Conservation (phyloP, 768 basidiomycete species). For the Tricholoma sp. region DNA sequence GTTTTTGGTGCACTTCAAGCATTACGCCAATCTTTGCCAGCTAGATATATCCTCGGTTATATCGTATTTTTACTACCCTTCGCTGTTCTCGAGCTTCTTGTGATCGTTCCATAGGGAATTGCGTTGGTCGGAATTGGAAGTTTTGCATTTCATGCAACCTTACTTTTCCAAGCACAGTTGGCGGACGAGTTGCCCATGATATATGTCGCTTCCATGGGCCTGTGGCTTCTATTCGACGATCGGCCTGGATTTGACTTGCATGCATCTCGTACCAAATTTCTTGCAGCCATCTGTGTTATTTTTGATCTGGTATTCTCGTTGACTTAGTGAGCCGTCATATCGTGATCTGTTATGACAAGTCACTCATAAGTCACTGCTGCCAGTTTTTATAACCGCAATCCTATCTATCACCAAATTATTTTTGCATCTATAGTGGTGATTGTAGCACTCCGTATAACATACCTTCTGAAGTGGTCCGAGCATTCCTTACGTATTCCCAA, state of each 20-base stretch:
- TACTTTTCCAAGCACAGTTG: slow-evolving; percentile 71
- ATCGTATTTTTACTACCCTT: slow-evolving; percentile 23
- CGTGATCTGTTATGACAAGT: neutral
- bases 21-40: slow-evolving; percentile 29
- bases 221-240: slow-evolving; percentile 58
- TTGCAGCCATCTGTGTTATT: slow-evolving; percentile 31
- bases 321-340: slow-evolving; percentile 58
- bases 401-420: slow-evolving; percentile 74
- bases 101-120: slow-evolving; percentile 42
- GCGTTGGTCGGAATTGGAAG: slow-evolving; percentile 72
- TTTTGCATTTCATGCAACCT: slow-evolving; percentile 74
- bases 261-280: slow-evolving; percentile 30
- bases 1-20: slow-evolving; percentile 40
- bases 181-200: slow-evolving; percentile 85
- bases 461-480: slow-evolving; percentile 45
- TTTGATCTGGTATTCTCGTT: slow-evolving; percentile 64
- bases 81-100: neutral
- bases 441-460: slow-evolving; percentile 41
- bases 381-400: slow-evolving; percentile 67
- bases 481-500: slow-evolving; percentile 34
- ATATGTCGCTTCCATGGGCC: slow-evolving; percentile 58
- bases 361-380: slow-evolving; percentile 2
- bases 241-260: slow-evolving; percentile 42
- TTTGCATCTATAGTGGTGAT: slow-evolving; percentile 57
- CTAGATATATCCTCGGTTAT: slow-evolving; percentile 38